Evolutionary conservation across 805 yeast species (phyloP).

Genomic region (Middelhovenomyces tepae): DNA sequence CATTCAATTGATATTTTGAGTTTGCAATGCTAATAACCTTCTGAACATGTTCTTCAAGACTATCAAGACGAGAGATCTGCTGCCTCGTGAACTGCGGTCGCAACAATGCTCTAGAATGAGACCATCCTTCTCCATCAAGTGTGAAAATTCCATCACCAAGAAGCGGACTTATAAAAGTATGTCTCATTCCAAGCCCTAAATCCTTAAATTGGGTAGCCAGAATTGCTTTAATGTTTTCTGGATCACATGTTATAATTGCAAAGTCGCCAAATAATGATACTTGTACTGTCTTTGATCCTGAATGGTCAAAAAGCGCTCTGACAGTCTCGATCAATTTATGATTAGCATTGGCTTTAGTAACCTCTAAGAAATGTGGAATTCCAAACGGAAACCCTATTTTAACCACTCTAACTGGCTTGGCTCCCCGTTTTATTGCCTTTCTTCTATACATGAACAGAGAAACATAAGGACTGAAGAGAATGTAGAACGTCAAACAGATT

Average conservation of each 20-base stretch:
- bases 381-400: no score
- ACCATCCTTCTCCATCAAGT: constrained; percentile 28
- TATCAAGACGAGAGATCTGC: constrained; percentile 24
- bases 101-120: constrained; percentile 29
- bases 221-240: constrained; percentile 24
- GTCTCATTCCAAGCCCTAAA: constrained; percentile 23
- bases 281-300: no score
- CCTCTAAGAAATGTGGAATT: no score
- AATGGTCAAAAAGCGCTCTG: no score
- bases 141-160: constrained; percentile 32
- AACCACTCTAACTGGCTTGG: no score
- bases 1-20: constrained; percentile 7
- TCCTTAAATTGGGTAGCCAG: constrained; percentile 26
- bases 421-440: no score
- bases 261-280: constrained; percentile 1
- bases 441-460: no score
- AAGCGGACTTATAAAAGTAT: constrained; percentile 21
- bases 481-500: no score
- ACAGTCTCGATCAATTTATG: no score
- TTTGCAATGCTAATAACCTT: constrained; percentile 11
- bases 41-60: constrained; percentile 22
- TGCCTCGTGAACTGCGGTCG: constrained; percentile 30
- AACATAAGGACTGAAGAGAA: no score
- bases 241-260: constrained; percentile 17
- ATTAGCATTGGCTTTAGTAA: no score